Evolutionary conservation across 2,329 filamentous ascomycete species (phyloP), one percentile per base, ranked within the genome.

Genomic region (Scedosporium aurantiacum): DNA sequence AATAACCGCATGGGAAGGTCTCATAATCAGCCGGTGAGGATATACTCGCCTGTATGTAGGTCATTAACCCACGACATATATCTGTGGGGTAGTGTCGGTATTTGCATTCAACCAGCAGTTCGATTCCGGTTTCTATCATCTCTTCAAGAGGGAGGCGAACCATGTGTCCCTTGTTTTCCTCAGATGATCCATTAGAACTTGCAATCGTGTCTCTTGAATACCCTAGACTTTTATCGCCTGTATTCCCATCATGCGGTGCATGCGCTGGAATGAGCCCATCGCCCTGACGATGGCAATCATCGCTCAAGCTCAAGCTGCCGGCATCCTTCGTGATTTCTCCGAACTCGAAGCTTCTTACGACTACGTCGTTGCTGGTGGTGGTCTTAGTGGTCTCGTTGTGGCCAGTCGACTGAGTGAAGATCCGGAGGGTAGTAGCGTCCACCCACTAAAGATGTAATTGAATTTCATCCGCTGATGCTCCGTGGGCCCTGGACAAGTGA

Each of bases 381-480:
- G 72, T 12, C 72, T 70, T 2, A 71, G 70, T 5, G 70, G 71
- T 21, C 71, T 71, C 45, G 67, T 70, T 18, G 69, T 73, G 7
- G 72, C 72, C 1, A 68, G 67, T 5, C 70, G 72, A 10, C 69
- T 74, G 1, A 72, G 70, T 12, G 71, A 74, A 60, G 69, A 70
- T 62, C 66, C 67, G 25, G 63, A 69, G 14, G 63, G 65, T 21
- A 14, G 14, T 57, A 45, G 18, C 21, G 7, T n/a, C 1, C 8
- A 25, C 43, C 28, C 32, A n/a, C 25, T 4, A 8, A 2, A 27
- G 4, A 10, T 14, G 57, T 14, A 52, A 5, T n/a, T 23, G 27
- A 1, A 14, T 28, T 45, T 58, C 18, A 12, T 57, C 47, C 27
- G 58, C 40, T n/a, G 21, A 37, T 54, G 12, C 10, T 25, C 1